Evolutionary conservation across 192 early-diverging fungal genomes (phyloP), one percentile per base, ranked within the genome.

Genomic region (Coemansia sp.): DNA sequence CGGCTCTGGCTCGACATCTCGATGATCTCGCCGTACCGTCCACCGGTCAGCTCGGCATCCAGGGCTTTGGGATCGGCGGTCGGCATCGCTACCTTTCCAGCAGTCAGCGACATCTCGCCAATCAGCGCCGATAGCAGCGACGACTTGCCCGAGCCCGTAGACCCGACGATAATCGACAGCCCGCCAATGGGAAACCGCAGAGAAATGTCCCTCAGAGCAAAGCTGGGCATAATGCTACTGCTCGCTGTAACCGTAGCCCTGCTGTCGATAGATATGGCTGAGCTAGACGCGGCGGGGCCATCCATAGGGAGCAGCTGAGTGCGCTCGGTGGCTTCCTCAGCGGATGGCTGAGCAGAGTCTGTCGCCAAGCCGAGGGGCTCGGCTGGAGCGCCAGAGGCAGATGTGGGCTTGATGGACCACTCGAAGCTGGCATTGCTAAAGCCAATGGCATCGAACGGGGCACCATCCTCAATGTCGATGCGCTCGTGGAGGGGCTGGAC

Each of bases 111-210:
- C 38, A 93, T 89, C 73, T 95, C 93, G 33, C 92, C 92, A 9
- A 94, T 73, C 20, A 94, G 81, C 35, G 91, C 88, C 10, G 85
- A 62, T 11, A 94, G 67, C 39, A 96, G 58, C 7, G 87, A 87
- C 5, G 88, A 86, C 69, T 96, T 96, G 42, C 95, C 95, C 36
- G 85, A 83, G 3, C 93, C 95, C 10, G 95, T 96, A n/a, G 90
- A 82, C 9, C 94, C 94, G 59, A 86, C 86, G 42, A 95, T 72
- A 20, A 94, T 80, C 23, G 88, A 86, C 18, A 93, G 74, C 24
- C 86, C 84, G 55, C 83, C 84, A 5, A 70, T 36, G 18, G 88
- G 87, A 66, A 95, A 89, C 16, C 68, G 65, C 16, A 91, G 45
- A 51, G 85, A 84, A 7, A 93, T 35, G 46, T 89, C 80, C 35